Percentiles rank a stretch among this genome's conserved stretches.
Evolutionary conservation across 352 stramenopile species (phyloP).

Genomic region (Globisporangium sylvaticum): DNA sequence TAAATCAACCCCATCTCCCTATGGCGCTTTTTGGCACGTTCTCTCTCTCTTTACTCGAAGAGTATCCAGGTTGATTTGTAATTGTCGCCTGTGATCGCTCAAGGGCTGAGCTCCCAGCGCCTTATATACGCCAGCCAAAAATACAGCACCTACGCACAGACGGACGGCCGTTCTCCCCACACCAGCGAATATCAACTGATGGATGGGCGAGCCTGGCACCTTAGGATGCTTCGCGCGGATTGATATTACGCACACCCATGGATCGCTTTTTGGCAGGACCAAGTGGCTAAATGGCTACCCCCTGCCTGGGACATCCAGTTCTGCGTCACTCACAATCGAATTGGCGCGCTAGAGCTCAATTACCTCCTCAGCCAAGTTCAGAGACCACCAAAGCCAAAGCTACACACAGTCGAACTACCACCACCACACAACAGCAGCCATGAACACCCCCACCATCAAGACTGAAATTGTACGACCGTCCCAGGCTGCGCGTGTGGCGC

Average conservation of each 20-base stretch:
- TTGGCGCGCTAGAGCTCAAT: constrained; percentile 6
- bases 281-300: not conserved
- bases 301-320: not conserved
- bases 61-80: not conserved
- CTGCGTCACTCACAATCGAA: not conserved
- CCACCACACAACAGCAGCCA: not conserved
- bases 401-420: not conserved
- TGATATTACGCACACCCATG: not conserved
- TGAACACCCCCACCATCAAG: not conserved
- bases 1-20: not conserved
- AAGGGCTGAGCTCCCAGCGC: not conserved
- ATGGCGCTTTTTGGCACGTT: not conserved
- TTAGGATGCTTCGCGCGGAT: not conserved
- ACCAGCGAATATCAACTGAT: not conserved
- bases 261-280: not conserved
- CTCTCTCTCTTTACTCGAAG: not conserved
- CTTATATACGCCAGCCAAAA: not conserved
- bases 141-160: not conserved
- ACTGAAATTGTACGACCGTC: not conserved
- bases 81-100: not conserved
- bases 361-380: not conserved
- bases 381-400: not conserved
- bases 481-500: constrained; percentile 2
- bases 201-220: not conserved
- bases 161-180: not conserved